Evolutionary conservation across 2,329 filamentous ascomycete genomes (phyloP).

Genomic region (Monosporascus sp.): DNA sequence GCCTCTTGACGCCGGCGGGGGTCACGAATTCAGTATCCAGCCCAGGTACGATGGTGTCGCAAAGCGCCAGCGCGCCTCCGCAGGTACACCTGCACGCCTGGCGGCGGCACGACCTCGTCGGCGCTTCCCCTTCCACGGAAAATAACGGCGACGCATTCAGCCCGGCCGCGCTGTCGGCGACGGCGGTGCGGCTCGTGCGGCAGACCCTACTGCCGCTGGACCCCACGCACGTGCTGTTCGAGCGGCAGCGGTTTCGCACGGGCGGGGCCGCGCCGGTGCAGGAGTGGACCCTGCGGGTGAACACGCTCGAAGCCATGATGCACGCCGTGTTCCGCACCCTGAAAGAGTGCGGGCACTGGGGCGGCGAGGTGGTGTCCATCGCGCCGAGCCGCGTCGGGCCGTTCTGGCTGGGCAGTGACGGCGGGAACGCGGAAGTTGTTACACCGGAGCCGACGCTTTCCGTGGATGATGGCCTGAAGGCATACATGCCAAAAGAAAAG

Average conservation of each 20-base stretch:
- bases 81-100: constrained; percentile 27
- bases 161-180: constrained; percentile 28
- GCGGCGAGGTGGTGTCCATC: constrained; percentile 42
- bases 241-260: constrained; percentile 56
- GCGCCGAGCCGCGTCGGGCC: constrained; percentile 48
- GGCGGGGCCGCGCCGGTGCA: constrained; percentile 59
- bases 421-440: neutral
- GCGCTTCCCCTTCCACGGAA: neutral
- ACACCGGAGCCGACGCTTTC: too few species aligned
- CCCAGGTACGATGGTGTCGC: neutral
- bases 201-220: constrained; percentile 38
- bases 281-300: constrained; percentile 80
- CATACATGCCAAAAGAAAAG: constrained; percentile 4
- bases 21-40: constrained; percentile 13
- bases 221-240: constrained; percentile 67
- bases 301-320: constrained; percentile 76
- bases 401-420: constrained; percentile 29
- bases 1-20: constrained; percentile 41
- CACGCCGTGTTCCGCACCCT: constrained; percentile 63
- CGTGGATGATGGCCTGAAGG: neutral
- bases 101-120: constrained; percentile 26
- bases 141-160: constrained; percentile 23
- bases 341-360: constrained; percentile 35
- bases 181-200: constrained; percentile 27
- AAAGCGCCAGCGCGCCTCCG: constrained; percentile 7